phyloP scores from a whole-genome alignment of 2,329 filamentous ascomycete genomes.

The Aspergillus udagawae region DNA sequence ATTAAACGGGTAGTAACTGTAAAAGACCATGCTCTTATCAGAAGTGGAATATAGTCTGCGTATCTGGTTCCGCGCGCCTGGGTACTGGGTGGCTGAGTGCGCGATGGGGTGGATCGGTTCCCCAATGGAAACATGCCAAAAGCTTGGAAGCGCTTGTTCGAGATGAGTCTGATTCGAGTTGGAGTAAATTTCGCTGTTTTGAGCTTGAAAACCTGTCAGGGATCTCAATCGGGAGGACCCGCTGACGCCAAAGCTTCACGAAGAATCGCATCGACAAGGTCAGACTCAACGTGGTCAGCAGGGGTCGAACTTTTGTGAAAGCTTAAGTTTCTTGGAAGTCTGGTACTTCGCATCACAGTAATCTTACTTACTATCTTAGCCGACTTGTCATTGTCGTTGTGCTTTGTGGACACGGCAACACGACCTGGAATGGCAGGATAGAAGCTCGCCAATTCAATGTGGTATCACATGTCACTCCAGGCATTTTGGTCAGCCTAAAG shows the following conservation, averaged over 20 bases:
- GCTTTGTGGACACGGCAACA: too few relatives aligned
- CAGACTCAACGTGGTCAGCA: not conserved
- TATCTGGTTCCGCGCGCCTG: not conserved
- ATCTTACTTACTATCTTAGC: not conserved
- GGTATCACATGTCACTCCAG: not conserved
- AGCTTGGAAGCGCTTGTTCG: not conserved
- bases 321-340: not conserved
- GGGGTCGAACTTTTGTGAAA: not conserved
- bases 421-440: not conserved
- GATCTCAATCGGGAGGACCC: slow-evolving; percentile 5
- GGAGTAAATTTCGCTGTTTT: not conserved
- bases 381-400: too few relatives aligned
- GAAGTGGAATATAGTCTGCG: not conserved
- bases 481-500: not conserved
- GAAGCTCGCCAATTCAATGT: not conserved
- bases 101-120: not conserved
- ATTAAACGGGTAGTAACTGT: not conserved
- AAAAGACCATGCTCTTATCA: too few relatives aligned
- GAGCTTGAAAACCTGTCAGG: slow-evolving; percentile 15
- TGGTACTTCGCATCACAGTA: not conserved
- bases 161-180: not conserved
- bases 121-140: not conserved
- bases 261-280: not conserved
- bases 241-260: slow-evolving; percentile 7
- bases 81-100: not conserved